phyloP scores from a whole-genome alignment of 1,139 yeast species.

The Lodderomyces beijingensis region DNA sequence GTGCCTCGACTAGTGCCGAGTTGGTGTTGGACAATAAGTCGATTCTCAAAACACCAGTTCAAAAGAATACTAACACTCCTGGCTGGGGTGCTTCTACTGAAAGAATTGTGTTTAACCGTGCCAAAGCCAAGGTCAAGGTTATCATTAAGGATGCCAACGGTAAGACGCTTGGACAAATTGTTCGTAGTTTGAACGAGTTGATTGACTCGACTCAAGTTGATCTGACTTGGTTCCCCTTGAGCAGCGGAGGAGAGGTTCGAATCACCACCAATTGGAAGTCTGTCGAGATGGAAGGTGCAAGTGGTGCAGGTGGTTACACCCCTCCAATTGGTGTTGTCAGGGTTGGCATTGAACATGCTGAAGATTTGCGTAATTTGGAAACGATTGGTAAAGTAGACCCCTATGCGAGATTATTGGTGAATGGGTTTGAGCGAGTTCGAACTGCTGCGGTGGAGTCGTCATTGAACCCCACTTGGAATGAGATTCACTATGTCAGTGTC shows the following conservation, averaged over 20 bases:
- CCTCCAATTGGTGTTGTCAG: slow-evolving; percentile 93
- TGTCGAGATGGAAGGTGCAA: slow-evolving; percentile 61
- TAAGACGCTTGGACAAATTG: slow-evolving; percentile 55
- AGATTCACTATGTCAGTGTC: slow-evolving; percentile 74
- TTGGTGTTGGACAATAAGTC: slow-evolving; percentile 59
- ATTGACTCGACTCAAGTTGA: slow-evolving; percentile 77
- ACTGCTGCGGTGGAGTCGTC: slow-evolving; percentile 69
- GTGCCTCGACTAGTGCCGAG: slow-evolving; percentile 67
- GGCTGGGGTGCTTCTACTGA: slow-evolving; percentile 65
- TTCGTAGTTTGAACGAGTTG: slow-evolving; percentile 63
- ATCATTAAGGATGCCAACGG: slow-evolving; percentile 59
- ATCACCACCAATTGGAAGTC: slow-evolving; percentile 81
- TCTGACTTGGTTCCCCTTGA: slow-evolving; percentile 67
- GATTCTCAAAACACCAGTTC: slow-evolving; percentile 51
- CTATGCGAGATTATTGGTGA: slow-evolving; percentile 73
- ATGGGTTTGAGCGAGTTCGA: slow-evolving; percentile 73
- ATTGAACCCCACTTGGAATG: slow-evolving; percentile 81
- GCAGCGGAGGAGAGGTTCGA: slow-evolving; percentile 69
- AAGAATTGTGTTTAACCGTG: slow-evolving; percentile 69
- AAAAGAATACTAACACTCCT: slow-evolving; percentile 65
- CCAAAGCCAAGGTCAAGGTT: slow-evolving; percentile 62
- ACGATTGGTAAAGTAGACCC: slow-evolving; percentile 91
- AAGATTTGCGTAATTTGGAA: slow-evolving; percentile 76
- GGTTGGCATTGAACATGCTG: slow-evolving; percentile 65
- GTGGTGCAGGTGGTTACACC: slow-evolving; percentile 74